phyloP scores from a whole-genome alignment of 306 rosid species.

The Arachis hypogaea region DNA sequence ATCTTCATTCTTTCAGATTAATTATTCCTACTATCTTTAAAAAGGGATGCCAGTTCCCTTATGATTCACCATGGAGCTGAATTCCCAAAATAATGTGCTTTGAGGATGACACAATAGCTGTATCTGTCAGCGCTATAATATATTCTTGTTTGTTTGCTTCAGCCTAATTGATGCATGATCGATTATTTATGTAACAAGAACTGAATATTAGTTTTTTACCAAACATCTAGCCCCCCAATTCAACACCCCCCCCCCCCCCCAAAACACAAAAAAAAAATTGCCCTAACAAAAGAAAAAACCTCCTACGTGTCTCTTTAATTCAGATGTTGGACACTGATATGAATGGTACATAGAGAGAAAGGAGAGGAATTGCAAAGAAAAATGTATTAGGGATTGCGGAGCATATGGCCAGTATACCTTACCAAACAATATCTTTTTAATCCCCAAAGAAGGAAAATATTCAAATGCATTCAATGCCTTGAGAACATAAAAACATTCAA shows the following conservation, averaged over 20 bases:
- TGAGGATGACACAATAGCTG: not conserved
- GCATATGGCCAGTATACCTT: too few relatives aligned
- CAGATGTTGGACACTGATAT: not conserved
- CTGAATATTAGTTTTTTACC: not conserved
- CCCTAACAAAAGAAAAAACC: too few relatives aligned
- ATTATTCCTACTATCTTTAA: conserved; percentile 7
- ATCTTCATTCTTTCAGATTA: not conserved
- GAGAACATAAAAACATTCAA: too few relatives aligned
- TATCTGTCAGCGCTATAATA: not conserved
- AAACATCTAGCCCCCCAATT: not conserved
- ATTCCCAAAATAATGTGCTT: conserved; percentile 14
- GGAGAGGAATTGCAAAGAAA: too few relatives aligned
- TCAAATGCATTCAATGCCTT: too few relatives aligned
- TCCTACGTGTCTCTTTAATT: not conserved
- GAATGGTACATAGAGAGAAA: too few relatives aligned
- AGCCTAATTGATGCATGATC: not conserved
- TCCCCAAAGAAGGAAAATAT: too few relatives aligned
- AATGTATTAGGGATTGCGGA: too few relatives aligned
- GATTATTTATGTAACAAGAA: not conserved
- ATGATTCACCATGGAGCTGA: conserved; percentile 17
- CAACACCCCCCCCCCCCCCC: not conserved
- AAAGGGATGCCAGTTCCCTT: not conserved
- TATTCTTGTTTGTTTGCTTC: conserved; percentile 27
- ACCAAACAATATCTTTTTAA: too few relatives aligned
- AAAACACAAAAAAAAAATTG: too few relatives aligned